Percentiles rank a stretch among this genome's conserved stretches.
Conservation (phyloP, 129 eudicot species). For the Gnaphalium uliginosum region DNA sequence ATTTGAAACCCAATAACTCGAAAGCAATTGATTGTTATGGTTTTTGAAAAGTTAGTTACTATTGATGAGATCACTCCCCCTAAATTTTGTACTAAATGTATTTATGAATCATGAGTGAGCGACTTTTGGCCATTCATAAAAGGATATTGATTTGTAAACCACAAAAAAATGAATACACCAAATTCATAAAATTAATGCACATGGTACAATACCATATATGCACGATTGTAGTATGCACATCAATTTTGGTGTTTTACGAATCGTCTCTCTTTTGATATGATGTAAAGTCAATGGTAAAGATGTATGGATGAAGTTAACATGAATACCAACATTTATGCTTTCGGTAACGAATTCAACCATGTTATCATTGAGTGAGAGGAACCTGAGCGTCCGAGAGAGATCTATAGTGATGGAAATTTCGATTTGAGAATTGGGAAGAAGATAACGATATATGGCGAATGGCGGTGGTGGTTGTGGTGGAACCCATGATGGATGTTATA, state of each 20-base stretch:
- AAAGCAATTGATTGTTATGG: not conserved
- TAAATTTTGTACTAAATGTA: too few relatives aligned
- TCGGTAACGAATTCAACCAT: not conserved
- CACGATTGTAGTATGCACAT: too few relatives aligned
- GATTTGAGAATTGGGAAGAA: not conserved
- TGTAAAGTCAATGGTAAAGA: too few relatives aligned
- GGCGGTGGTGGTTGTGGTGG: slow-evolving; percentile 20
- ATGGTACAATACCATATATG: too few relatives aligned
- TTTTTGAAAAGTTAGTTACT: not conserved
- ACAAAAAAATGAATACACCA: too few relatives aligned
- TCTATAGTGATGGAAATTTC: not conserved
- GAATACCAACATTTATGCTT: not conserved
- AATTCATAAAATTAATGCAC: too few relatives aligned
- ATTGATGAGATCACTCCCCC: not conserved
- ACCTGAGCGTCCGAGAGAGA: not conserved
- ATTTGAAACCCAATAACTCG: not conserved
- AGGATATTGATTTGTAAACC: too few relatives aligned
- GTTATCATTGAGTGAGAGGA: not conserved
- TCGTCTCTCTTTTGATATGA: too few relatives aligned
- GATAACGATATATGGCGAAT: not conserved
- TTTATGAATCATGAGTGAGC: too few relatives aligned
- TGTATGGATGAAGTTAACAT: too few relatives aligned
- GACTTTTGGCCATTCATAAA: too few relatives aligned
- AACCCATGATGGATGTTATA: slow-evolving; percentile 6
- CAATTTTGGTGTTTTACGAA: too few relatives aligned